These are phyloP conservation scores for Yamadazyma conglobata DNA, from an alignment of 1,139 yeast genomes.

Conservation along the genomic window DNA sequence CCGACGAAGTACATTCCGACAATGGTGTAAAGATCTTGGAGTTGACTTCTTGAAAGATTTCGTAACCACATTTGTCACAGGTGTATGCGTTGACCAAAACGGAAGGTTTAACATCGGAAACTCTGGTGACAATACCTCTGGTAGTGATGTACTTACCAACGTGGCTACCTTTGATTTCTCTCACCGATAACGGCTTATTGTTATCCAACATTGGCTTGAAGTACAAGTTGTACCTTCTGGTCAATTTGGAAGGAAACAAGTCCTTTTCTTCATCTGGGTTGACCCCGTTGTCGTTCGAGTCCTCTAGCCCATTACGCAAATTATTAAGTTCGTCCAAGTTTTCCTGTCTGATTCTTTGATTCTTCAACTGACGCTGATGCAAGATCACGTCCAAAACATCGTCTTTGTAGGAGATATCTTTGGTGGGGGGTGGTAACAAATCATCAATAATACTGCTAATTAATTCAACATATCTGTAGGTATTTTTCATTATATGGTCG, in stretches of 20 bases:
- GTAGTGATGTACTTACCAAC: constrained; percentile 87
- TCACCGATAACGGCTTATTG: constrained; percentile 70
- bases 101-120: constrained; percentile 92
- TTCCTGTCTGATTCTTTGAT: constrained; percentile 69
- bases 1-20: constrained; percentile 77
- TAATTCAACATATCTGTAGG: constrained; percentile 70
- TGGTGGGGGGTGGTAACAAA: constrained; percentile 78
- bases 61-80: constrained; percentile 96
- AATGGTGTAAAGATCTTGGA: constrained; percentile 83
- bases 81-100: constrained; percentile 92
- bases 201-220: constrained; percentile 68
- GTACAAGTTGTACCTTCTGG: constrained; percentile 82
- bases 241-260: constrained; percentile 79
- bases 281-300: constrained; percentile 19
- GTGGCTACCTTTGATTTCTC: constrained; percentile 81
- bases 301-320: constrained; percentile 35
- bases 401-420: constrained; percentile 74
- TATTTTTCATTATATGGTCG: constrained; percentile 62
- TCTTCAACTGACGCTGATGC: constrained; percentile 83
- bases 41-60: constrained; percentile 92
- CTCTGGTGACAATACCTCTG: constrained; percentile 92
- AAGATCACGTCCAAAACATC: constrained; percentile 91
- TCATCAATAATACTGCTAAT: constrained; percentile 78
- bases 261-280: constrained; percentile 18
- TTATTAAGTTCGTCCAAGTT: constrained; percentile 49